Conservation (phyloP, 164 flowering plant genomes). For the Echeveria elegans region DNA sequence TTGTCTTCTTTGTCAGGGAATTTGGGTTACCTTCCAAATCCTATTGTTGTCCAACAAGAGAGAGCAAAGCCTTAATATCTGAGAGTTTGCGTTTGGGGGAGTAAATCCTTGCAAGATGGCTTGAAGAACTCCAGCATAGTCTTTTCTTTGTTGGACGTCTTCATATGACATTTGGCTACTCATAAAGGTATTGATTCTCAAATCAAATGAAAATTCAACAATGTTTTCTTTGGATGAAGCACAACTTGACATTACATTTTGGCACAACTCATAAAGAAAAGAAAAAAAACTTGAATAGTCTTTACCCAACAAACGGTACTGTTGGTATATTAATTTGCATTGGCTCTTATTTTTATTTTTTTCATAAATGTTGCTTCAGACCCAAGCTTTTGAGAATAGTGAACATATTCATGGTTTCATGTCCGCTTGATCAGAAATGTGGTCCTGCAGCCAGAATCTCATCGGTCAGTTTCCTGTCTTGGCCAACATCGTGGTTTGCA, state of each 20-base stretch:
- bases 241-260: not conserved
- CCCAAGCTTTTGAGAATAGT: too few relatives aligned
- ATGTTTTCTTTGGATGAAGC: not conserved
- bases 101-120: too few relatives aligned
- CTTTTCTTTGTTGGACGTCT: too few relatives aligned
- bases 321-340: not conserved
- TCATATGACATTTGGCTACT: too few relatives aligned
- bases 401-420: not conserved
- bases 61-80: too few relatives aligned
- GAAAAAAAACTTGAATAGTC: not conserved
- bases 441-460: constrained; percentile 97
- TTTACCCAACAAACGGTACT: not conserved
- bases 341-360: not conserved
- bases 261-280: not conserved
- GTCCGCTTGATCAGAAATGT: constrained; percentile 24
- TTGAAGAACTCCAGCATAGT: too few relatives aligned
- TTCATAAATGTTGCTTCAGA: not conserved
- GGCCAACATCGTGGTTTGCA: constrained; percentile 69
- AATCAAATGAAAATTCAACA: too few relatives aligned
- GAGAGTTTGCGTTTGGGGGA: too few relatives aligned
- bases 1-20: too few relatives aligned
- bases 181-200: too few relatives aligned
- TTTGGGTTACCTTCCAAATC: too few relatives aligned
- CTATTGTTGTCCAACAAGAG: too few relatives aligned
- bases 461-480: constrained; percentile 60